A percentile compares a stretch with the other conserved stretches of the same genome.
Conservation (phyloP, 1,284 basidiomycete species). For the Ceratobasidium sp. region DNA sequence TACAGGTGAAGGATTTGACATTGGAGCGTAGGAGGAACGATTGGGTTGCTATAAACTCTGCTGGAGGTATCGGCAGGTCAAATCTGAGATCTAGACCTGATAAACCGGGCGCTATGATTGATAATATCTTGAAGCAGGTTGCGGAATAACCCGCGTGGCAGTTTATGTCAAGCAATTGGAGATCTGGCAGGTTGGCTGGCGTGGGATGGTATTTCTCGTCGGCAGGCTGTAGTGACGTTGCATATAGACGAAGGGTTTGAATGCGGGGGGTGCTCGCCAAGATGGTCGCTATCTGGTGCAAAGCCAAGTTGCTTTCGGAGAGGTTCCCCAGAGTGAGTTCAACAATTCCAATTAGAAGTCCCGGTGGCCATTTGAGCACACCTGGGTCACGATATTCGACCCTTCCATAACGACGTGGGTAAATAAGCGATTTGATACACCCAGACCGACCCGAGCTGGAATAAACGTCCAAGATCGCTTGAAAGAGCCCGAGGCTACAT, state of each 20-base stretch:
- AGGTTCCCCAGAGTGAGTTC: not conserved
- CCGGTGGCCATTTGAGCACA: not conserved
- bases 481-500: not conserved
- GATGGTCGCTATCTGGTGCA: not conserved
- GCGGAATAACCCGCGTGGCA: not conserved
- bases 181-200: not conserved
- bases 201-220: not conserved
- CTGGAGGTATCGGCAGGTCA: not conserved
- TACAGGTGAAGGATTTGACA: conserved; percentile 1
- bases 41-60: not conserved
- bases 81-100: not conserved
- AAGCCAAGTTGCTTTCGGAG: not conserved
- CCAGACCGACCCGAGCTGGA: not conserved
- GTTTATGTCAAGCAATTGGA: not conserved
- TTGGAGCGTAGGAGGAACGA: not conserved
- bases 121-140: not conserved
- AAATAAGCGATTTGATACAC: not conserved
- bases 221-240: not conserved
- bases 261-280: not conserved
- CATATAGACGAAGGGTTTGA: not conserved
- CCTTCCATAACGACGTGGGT: not conserved
- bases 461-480: not conserved
- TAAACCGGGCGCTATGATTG: not conserved
- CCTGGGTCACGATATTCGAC: not conserved
- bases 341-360: not conserved